Evolutionary conservation across 2,329 filamentous ascomycete genomes (phyloP).

Genomic region (Plenodomus lindquistii): DNA sequence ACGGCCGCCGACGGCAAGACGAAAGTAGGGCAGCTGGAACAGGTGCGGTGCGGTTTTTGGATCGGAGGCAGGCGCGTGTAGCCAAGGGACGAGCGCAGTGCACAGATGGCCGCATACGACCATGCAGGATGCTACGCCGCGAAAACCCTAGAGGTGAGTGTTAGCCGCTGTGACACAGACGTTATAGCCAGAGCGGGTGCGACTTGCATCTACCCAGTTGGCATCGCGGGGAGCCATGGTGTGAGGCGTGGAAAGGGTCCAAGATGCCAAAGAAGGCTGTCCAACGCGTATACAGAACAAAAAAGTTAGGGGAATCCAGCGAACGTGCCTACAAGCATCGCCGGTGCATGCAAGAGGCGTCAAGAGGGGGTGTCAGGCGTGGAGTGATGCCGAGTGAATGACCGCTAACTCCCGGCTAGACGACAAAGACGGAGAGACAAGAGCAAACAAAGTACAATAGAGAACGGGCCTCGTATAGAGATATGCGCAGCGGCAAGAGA

Average conservation of each 20-base stretch:
- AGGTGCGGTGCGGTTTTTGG: constrained; percentile 53
- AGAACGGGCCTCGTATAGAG: background rate
- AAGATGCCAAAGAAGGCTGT: constrained; percentile 14
- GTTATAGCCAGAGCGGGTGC: constrained; percentile 5
- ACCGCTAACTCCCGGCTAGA: constrained; percentile 3
- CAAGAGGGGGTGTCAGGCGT: background rate
- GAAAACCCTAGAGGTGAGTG: constrained; percentile 42
- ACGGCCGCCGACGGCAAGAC: constrained; percentile 59
- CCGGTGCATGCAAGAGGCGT: constrained; percentile 1
- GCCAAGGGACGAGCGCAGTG: constrained; percentile 47
- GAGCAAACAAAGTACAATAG: background rate
- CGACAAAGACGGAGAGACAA: constrained; percentile 5
- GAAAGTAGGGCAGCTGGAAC: constrained; percentile 63
- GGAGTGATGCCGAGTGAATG: background rate
- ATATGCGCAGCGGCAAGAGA: background rate
- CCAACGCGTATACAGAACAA: constrained; percentile 10
- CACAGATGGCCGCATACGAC: constrained; percentile 50
- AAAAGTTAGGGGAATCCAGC: background rate
- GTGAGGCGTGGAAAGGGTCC: constrained; percentile 2
- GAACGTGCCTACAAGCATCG: constrained; percentile 14
- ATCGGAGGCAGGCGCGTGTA: constrained; percentile 46
- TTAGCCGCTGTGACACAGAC: constrained; percentile 25
- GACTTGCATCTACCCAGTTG: constrained; percentile 46
- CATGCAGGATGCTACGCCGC: constrained; percentile 48
- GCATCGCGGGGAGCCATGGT: constrained; percentile 44